Percentiles rank a stretch among this genome's conserved stretches.
These are phyloP conservation scores for Penicillium parvum DNA, from an alignment of 495 filamentous ascomycete species.

Conservation along the genomic window DNA sequence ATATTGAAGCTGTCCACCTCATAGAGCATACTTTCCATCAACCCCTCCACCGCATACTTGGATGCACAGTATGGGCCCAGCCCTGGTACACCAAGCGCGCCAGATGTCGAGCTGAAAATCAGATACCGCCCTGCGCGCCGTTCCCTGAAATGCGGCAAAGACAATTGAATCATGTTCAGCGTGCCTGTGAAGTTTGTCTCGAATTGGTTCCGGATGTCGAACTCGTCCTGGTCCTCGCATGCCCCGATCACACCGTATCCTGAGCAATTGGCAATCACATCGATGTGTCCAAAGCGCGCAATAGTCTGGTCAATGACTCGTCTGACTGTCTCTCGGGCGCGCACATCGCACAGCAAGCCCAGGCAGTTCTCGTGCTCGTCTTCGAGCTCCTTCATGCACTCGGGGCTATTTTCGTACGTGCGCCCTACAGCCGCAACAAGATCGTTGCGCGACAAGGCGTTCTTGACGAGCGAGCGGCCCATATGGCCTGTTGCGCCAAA, in stretches of 20 bases:
- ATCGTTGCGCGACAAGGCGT: slow-evolving; percentile 74
- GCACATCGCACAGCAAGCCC: slow-evolving; percentile 83
- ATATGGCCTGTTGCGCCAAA: slow-evolving; percentile 97
- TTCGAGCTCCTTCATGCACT: slow-evolving; percentile 58
- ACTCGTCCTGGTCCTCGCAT: slow-evolving; percentile 94
- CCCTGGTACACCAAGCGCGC: slow-evolving; percentile 85
- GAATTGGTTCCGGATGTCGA: slow-evolving; percentile 93
- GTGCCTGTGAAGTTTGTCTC: slow-evolving; percentile 96
- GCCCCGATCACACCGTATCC: slow-evolving; percentile 92
- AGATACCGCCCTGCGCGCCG: slow-evolving; percentile 73
- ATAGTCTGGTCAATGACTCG: slow-evolving; percentile 65
- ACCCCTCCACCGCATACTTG: slow-evolving; percentile 91
- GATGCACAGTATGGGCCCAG: slow-evolving; percentile 92
- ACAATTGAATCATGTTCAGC: slow-evolving; percentile 87
- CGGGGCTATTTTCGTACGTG: slow-evolving; percentile 70
- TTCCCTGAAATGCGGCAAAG: slow-evolving; percentile 80
- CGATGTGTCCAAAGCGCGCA: slow-evolving; percentile 71
- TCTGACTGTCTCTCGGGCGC: slow-evolving; percentile 71
- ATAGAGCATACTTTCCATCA: slow-evolving; percentile 94
- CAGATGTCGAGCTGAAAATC: slow-evolving; percentile 88
- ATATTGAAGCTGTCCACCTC: slow-evolving; percentile 89
- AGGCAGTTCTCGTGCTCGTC: slow-evolving; percentile 59
- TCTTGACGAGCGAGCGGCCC: slow-evolving; percentile 82
- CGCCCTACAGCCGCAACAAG: slow-evolving; percentile 86
- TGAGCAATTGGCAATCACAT: slow-evolving; percentile 87